phyloP scores from a whole-genome alignment of 1,284 basidiomycete species.

The Moesziomyces sp. region DNA sequence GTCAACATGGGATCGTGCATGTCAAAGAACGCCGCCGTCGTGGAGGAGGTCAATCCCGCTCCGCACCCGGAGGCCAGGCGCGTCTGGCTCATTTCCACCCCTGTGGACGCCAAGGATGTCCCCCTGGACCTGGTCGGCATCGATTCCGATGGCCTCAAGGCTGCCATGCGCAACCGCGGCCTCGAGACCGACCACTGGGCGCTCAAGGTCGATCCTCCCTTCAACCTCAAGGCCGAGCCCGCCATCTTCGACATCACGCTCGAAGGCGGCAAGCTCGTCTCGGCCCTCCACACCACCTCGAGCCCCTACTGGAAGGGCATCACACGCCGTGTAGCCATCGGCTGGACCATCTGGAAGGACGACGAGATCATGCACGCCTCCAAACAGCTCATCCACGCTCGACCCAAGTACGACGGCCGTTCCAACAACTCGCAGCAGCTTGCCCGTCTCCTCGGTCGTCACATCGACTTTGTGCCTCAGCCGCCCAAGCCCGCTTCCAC shows the following conservation, averaged over 20 bases:
- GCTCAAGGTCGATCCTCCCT: constrained; percentile 31
- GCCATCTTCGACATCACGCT: constrained; percentile 44
- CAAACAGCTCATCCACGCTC: constrained; percentile 31
- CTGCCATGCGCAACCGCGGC: constrained; percentile 46
- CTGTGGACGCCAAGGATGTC: constrained; percentile 24
- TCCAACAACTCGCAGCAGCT: constrained; percentile 42
- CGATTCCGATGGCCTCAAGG: constrained; percentile 36
- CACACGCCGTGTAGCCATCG: constrained; percentile 22
- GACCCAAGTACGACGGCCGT: constrained; percentile 46
- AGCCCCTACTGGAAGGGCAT: constrained; percentile 38
- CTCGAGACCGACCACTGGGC: constrained; percentile 52
- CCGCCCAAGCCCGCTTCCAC: neutral
- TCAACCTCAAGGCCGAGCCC: constrained; percentile 10
- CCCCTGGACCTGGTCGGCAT: constrained; percentile 41
- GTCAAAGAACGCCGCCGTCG: constrained; percentile 31
- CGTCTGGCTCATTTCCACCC: constrained; percentile 37
- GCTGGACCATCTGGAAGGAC: constrained; percentile 48
- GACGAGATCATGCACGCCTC: constrained; percentile 30
- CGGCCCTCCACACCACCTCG: constrained; percentile 17
- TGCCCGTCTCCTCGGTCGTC: constrained; percentile 28
- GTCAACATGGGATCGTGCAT: constrained; percentile 54
- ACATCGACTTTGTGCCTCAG: constrained; percentile 26
- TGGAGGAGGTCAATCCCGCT: constrained; percentile 13
- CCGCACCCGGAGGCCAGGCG: constrained; percentile 40
- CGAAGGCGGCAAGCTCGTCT: constrained; percentile 22